Conservation (phyloP, 208 protist genomes). For the Trypanosoma conorhini region DNA sequence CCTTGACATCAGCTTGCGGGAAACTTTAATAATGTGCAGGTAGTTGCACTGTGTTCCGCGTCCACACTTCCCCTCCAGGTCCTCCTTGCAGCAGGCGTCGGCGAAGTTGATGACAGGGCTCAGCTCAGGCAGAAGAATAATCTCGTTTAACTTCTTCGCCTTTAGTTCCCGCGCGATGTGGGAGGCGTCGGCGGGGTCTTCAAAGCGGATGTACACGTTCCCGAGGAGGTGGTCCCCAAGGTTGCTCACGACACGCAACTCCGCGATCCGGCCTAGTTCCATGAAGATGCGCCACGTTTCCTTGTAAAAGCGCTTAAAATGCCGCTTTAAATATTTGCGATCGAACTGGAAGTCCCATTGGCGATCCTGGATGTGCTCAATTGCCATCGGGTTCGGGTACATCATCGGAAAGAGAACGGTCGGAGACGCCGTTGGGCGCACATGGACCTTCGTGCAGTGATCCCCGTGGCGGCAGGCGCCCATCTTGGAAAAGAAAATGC, state of each 20-base stretch:
- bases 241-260: conserved; percentile 97
- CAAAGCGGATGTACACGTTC: conserved; percentile 98
- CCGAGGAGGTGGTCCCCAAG: conserved; percentile 97
- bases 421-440: conserved; percentile 90
- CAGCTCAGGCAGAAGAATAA: conserved; percentile 93
- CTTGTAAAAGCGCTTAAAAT: conserved; percentile 98
- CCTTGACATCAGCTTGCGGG: conserved; percentile 81
- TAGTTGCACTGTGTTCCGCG: conserved; percentile 98
- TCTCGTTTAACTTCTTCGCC: conserved; percentile 87
- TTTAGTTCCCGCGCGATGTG: conserved; percentile 80
- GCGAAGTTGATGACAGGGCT: conserved; percentile 98
- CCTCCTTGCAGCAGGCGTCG: conserved; percentile 97
- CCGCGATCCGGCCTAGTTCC: conserved; percentile 93
- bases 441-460: conserved; percentile 95
- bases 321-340: conserved; percentile 89
- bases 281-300: conserved; percentile 94
- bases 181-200: conserved; percentile 85
- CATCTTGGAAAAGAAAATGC: conserved; percentile 98
- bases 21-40: conserved; percentile 96
- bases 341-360: conserved; percentile 66
- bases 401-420: conserved; percentile 97
- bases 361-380: conserved; percentile 62
- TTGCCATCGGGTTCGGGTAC: conserved; percentile 92
- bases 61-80: conserved; percentile 92
- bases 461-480: conserved; percentile 98